These are phyloP conservation scores for Phytophthora nicotianae DNA, from an alignment of 352 stramenopile species.

Conservation along the genomic window DNA sequence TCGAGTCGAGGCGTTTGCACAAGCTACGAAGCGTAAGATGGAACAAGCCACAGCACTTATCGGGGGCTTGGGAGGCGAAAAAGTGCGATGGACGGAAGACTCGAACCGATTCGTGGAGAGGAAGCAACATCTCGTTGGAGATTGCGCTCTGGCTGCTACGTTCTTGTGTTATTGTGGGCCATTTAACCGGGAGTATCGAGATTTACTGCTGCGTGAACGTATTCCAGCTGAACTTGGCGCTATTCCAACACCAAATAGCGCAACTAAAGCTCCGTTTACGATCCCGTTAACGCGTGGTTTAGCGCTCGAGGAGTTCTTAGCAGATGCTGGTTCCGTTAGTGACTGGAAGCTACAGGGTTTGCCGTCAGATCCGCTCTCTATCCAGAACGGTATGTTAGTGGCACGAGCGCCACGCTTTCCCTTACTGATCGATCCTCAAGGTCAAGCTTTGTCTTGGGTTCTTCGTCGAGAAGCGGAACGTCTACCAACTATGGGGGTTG, in stretches of 20 bases:
- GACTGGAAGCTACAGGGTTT: constrained; percentile 91
- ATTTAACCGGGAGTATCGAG: constrained; percentile 89
- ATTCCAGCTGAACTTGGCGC: constrained; percentile 72
- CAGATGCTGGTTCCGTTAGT: constrained; percentile 75
- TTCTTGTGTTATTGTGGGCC: constrained; percentile 92
- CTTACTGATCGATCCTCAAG: constrained; percentile 91
- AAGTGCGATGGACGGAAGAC: constrained; percentile 89
- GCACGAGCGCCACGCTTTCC: constrained; percentile 77
- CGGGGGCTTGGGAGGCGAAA: constrained; percentile 83
- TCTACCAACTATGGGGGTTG: constrained; percentile 63
- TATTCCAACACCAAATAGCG: constrained; percentile 20
- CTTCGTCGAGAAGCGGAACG: constrained; percentile 64
- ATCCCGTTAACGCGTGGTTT: constrained; percentile 77
- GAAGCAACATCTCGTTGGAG: constrained; percentile 83
- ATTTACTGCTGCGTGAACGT: constrained; percentile 59
- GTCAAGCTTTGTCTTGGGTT: constrained; percentile 90
- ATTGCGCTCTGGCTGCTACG: constrained; percentile 84
- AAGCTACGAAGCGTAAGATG: constrained; percentile 88
- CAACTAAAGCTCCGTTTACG: constrained; percentile 15
- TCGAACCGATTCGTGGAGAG: constrained; percentile 85
- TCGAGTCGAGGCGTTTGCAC: constrained; percentile 86
- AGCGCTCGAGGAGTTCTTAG: constrained; percentile 74
- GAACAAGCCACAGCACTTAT: constrained; percentile 91
- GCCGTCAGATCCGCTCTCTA: constrained; percentile 86
- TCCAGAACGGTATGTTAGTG: constrained; percentile 92